Base-by-base conservation (phyloP, 169 alveolate species). In the Toxoplasma gondii region DNA sequence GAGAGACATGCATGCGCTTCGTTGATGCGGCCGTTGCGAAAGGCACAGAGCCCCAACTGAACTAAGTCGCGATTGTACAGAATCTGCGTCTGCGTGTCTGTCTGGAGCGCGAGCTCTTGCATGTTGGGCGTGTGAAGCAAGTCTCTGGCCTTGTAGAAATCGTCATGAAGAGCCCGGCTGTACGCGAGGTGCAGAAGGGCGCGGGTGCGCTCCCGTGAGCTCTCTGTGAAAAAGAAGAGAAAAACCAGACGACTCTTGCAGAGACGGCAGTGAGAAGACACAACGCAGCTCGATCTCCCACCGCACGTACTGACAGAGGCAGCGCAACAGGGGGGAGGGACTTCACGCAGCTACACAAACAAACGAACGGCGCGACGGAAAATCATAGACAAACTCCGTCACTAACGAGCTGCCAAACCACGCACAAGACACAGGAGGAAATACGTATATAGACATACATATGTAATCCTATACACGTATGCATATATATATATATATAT, bases 31-130 rank as follows among this genome's bases (percentile, higher is more conserved):
- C 99, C 99, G 94, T 96, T 96, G 78, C 99, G 97, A 97, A 99
- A 99, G 39, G 99, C 99, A 88, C 99, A 97, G 54, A 99, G 97
- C 7, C 99, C 99, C 92, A 99, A 96, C 96, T 98, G 99, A 0
- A 99, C 99, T 74, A 98, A 94, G 93, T 98, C 97, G 92, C 99
- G 96, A 96, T 99, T 99, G 96, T 98, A 98, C 92, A 99, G 95
- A 54, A 98, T 98, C 97, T 99, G 99, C 91, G 99, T 98, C 38
- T 96, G 95, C 64, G 98, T 97, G 86, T 98, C 99, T 69, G 98
- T 96, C 95, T 97, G 98, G 67, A 96, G 93, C 38, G 98, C 99
- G 96, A 98, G 95, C 93, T 98, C 99, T 70, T 97, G 98, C 39
- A 98, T 96, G 91, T 98, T 98, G 44, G 98, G 97, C 27, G 98